Conservation (phyloP, 257 asterid genomes). For the Apocynum venetum region DNA sequence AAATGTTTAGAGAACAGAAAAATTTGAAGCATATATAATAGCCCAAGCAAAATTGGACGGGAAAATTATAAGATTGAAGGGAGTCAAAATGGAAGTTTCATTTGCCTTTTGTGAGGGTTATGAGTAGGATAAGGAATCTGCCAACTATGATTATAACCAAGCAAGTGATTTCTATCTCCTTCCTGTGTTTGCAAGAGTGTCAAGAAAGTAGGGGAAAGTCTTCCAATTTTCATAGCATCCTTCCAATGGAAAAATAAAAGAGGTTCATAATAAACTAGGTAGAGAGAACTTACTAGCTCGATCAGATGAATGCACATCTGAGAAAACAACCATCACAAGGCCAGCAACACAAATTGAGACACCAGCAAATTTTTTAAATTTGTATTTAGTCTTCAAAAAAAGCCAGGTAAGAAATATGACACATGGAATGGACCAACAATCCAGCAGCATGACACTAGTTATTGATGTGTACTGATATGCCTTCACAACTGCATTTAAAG, state of each 20-base stretch:
- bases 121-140: neutral
- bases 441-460: conserved; percentile 92
- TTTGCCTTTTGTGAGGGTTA: neutral
- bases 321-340: conserved; percentile 66
- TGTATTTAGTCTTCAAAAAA: conserved; percentile 76
- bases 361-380: conserved; percentile 55
- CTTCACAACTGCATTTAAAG: conserved; percentile 68
- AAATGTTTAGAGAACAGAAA: neutral
- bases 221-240: neutral
- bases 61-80: neutral
- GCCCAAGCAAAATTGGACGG: neutral
- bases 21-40: neutral
- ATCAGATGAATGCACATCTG: conserved; percentile 84
- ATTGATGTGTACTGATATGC: conserved; percentile 92
- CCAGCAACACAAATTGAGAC: conserved; percentile 72
- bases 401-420: conserved; percentile 85
- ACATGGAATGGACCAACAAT: conserved; percentile 96
- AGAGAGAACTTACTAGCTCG: conserved; percentile 54
- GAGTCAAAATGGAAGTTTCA: neutral
- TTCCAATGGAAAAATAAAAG: neutral
- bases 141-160: neutral
- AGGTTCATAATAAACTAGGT: neutral
- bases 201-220: neutral
- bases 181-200: neutral
- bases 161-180: neutral